Conservation (phyloP, 202 grass and related monocot species). For the Bolboschoenoplectus hybrid region DNA sequence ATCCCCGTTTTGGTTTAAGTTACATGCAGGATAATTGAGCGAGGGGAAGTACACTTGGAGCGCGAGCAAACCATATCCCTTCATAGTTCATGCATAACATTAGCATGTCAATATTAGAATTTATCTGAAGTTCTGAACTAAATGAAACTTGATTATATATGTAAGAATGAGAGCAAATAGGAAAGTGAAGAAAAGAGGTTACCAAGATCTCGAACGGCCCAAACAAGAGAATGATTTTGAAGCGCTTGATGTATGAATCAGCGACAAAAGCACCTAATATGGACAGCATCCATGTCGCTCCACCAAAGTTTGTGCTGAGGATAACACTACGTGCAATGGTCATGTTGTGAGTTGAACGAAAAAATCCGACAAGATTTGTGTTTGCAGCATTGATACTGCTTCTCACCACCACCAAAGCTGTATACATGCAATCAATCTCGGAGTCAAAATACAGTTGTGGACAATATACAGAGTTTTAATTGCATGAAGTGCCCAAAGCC, state of each 20-base stretch:
- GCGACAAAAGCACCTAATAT: constrained; percentile 49
- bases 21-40: constrained; percentile 44
- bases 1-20: constrained; percentile 36
- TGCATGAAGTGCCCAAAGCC: too few relatives aligned
- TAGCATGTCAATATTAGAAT: not conserved
- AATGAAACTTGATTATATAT: not conserved
- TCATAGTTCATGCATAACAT: constrained; percentile 3
- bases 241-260: constrained; percentile 50
- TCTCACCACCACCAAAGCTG: constrained; percentile 52
- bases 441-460: not conserved
- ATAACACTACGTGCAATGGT: constrained; percentile 58
- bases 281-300: constrained; percentile 39
- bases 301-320: constrained; percentile 47
- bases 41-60: constrained; percentile 54
- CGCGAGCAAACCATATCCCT: constrained; percentile 63
- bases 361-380: constrained; percentile 58
- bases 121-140: not conserved
- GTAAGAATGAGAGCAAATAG: not conserved
- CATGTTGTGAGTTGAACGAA: constrained; percentile 49
- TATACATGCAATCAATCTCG: not conserved
- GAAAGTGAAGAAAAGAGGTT: constrained; percentile 21
- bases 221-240: constrained; percentile 50
- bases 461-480: not conserved
- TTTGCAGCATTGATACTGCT: constrained; percentile 55
- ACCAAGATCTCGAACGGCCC: constrained; percentile 49